Evolutionary conservation across 2,329 filamentous ascomycete genomes (phyloP), one percentile per base, ranked within the genome.

Genomic region (Aspergillus texensis): DNA sequence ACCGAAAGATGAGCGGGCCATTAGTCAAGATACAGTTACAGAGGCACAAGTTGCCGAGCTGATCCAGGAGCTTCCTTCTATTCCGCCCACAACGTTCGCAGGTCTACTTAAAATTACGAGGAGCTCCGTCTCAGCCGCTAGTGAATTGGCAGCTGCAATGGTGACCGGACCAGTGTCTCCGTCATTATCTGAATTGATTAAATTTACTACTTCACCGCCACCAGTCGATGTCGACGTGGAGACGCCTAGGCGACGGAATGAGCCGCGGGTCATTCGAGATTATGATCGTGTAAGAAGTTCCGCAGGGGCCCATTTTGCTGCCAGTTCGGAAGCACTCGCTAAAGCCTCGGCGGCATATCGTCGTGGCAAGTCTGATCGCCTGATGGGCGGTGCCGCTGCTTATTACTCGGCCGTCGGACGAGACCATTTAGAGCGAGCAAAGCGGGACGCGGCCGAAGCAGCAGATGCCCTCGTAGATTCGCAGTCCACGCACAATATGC

Each of bases 371-470:
- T 93, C 92, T 0, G 87, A 93, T 65, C 89, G 84, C 0, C 80
- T 94, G 3, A 93, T 91, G 81, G 86, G 89, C 26, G 91, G 89
- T 62, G 94, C 87, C 1, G 92, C 92, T 10, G 88, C 85, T 0
- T 91, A 92, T 74, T 96, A 96, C 75, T 84, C 88, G 1, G 86
- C 91, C 58, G 81, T 91, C 12, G 90, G 88, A 1, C 88, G 89
- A 26, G 88, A 92, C 54, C 85, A 88, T 62, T 81, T 86, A 5
- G 84, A 82, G 14, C 81, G 82, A 50, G 85, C 88, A 2, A 85
- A 86, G 65, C 80, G 81, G 21, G 85, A 88, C n/a, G 82, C 82
- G 21, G 88, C 88, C n/a, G 82, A 82, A 0, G 88, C 88, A 1
- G 92, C 93, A 1, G 90, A 95, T 70, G 78, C 85, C 0, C 82